Evolutionary conservation across 139 green algal species (phyloP).

Genomic region (Tetraselmis striata): DNA sequence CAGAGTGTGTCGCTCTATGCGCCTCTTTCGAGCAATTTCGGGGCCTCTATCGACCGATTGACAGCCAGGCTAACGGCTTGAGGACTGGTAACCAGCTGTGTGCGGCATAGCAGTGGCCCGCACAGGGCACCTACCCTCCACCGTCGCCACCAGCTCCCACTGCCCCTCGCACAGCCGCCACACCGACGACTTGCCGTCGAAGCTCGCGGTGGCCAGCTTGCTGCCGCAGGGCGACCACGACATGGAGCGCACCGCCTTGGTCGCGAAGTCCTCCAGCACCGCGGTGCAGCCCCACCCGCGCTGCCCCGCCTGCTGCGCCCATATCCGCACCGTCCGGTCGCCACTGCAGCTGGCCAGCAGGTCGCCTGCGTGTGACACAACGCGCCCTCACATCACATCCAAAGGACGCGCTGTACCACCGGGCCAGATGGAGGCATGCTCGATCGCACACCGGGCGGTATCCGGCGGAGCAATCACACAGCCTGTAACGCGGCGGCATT

Average conservation of each 20-base stretch:
- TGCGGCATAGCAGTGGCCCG: too few species aligned
- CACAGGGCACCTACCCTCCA: neutral
- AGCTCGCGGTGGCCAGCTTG: conserved; percentile 76
- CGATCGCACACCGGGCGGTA: neutral
- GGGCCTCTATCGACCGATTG: too few species aligned
- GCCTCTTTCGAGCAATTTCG: too few species aligned
- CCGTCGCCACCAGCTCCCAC: neutral
- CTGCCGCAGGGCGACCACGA: conserved; percentile 75
- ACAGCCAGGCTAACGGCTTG: too few species aligned
- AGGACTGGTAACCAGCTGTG: too few species aligned
- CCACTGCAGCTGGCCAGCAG: conserved; percentile 79
- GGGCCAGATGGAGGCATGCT: neutral
- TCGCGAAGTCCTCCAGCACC: conserved; percentile 75
- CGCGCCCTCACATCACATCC: neutral
- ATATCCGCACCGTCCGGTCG: conserved; percentile 87
- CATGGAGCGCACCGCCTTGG: conserved; percentile 64
- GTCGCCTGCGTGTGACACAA: conserved; percentile 38
- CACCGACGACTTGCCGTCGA: conserved; percentile 79
- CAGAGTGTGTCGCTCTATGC: too few species aligned
- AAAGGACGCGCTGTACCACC: neutral
- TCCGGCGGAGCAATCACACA: neutral
- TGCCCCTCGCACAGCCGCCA: conserved; percentile 39
- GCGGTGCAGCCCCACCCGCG: conserved; percentile 51
- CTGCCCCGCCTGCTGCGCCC: conserved; percentile 33
- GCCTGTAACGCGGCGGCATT: neutral